A percentile compares a stretch with the other conserved stretches of the same genome.
phyloP scores from a whole-genome alignment of 371 early-diverging fungal species.

The Mucor irregularis region DNA sequence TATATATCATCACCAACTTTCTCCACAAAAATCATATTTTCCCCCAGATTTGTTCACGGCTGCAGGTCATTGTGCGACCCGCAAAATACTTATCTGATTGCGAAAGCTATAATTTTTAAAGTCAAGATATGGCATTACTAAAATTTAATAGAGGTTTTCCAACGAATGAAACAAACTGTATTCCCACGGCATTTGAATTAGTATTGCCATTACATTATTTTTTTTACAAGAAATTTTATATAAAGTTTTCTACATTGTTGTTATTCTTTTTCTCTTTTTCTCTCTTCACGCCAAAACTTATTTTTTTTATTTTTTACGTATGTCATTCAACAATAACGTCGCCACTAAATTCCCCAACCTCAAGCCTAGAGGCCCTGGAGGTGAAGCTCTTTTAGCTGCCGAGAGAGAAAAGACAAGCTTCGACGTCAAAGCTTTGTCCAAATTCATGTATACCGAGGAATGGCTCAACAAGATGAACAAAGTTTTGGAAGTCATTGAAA shows the following conservation, averaged over 20 bases:
- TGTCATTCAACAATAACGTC: conserved; percentile 34
- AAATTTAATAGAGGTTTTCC: too few species aligned
- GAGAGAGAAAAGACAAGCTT: conserved; percentile 60
- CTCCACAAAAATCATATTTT: too few species aligned
- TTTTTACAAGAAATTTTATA: too few species aligned
- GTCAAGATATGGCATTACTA: too few species aligned
- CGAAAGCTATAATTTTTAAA: too few species aligned
- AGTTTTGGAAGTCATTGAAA: conserved; percentile 52
- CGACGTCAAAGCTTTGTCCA: conserved; percentile 51
- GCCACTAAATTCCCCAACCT: conserved; percentile 51
- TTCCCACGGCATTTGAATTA: conserved; percentile 13
- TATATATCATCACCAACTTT: too few species aligned
- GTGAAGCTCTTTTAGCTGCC: conserved; percentile 51
- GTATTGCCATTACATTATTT: too few species aligned
- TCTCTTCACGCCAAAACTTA: background rate
- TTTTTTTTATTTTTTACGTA: background rate
- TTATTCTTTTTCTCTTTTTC: background rate
- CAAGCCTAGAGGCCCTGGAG: conserved; percentile 55
- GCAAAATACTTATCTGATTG: too few species aligned
- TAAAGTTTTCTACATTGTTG: too few species aligned
- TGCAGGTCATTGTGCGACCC: too few species aligned
- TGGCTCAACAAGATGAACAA: conserved; percentile 52
- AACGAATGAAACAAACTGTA: too few species aligned
- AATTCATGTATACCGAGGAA: conserved; percentile 55
- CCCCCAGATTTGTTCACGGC: too few species aligned